These are phyloP conservation scores for Boletus vermiculosoides DNA, from an alignment of 768 basidiomycete genomes.

Conservation along the genomic window DNA sequence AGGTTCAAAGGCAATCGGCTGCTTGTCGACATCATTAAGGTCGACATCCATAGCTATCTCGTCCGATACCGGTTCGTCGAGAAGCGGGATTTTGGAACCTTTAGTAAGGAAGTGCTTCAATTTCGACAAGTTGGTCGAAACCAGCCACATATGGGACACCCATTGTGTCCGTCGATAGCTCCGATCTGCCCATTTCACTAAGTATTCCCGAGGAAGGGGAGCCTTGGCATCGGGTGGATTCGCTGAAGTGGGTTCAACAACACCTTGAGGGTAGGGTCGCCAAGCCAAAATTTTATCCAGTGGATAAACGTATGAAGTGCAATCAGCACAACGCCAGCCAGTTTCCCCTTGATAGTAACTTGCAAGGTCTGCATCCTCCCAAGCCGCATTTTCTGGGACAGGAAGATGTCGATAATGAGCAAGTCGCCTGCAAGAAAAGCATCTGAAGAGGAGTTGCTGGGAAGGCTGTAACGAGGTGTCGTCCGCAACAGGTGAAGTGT, in stretches of 20 bases:
- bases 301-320: constrained; percentile 63
- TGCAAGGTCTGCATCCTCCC: constrained; percentile 47
- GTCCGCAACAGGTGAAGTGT: constrained; percentile 5
- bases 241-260: constrained; percentile 48
- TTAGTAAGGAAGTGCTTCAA: constrained; percentile 73
- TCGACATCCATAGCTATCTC: constrained; percentile 30
- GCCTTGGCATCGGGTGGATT: constrained; percentile 53
- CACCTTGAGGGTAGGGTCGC: constrained; percentile 75
- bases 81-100: constrained; percentile 67
- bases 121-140: constrained; percentile 60
- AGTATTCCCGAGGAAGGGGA: constrained; percentile 81
- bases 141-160: constrained; percentile 93
- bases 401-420: constrained; percentile 80
- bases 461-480: constrained; percentile 21
- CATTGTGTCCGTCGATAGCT: constrained; percentile 81
- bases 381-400: constrained; percentile 39
- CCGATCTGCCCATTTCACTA: constrained; percentile 83
- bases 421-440: constrained; percentile 77
- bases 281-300: constrained; percentile 90
- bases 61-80: constrained; percentile 44
- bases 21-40: constrained; percentile 20
- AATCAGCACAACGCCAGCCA: constrained; percentile 75
- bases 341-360: constrained; percentile 54
- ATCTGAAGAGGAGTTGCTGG: constrained; percentile 70
- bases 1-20: constrained; percentile 40